A percentile compares a stretch with the other conserved stretches of the same genome.
Conservation (phyloP, 2,329 filamentous ascomycete genomes). For the Epichloe aotearoae region DNA sequence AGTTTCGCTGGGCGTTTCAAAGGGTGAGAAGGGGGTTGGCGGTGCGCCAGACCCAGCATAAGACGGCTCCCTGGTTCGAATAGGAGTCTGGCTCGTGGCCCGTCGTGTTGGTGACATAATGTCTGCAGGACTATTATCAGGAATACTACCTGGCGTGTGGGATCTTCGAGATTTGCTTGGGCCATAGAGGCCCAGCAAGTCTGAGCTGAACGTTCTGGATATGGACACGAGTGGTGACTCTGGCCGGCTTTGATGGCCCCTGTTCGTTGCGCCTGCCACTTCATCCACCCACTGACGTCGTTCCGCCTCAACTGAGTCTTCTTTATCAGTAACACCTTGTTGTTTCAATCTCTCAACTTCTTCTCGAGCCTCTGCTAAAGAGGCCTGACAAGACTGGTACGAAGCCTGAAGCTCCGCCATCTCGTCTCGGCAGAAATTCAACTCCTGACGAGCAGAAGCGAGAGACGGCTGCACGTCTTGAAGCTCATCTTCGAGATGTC, state of each 20-base stretch:
- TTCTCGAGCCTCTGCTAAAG: conserved; percentile 40
- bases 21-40: conserved; percentile 32
- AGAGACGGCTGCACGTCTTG: conserved; percentile 54
- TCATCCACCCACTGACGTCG: conserved; percentile 32
- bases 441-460: conserved; percentile 50
- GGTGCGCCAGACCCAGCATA: conserved; percentile 22
- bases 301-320: not conserved
- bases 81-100: conserved; percentile 35
- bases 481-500: conserved; percentile 69
- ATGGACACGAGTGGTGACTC: conserved; percentile 40
- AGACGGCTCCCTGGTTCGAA: conserved; percentile 27
- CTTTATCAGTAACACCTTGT: conserved; percentile 17
- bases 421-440: conserved; percentile 44
- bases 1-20: conserved; percentile 26
- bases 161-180: conserved; percentile 20
- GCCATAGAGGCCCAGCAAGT: conserved; percentile 34
- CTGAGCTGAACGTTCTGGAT: conserved; percentile 40
- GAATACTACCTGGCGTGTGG: conserved; percentile 35
- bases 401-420: conserved; percentile 49
- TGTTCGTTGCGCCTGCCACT: conserved; percentile 26
- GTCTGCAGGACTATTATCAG: conserved; percentile 24
- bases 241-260: conserved; percentile 33
- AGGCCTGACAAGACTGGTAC: conserved; percentile 52
- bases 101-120: conserved; percentile 29
- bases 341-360: conserved; percentile 36